Evolutionary conservation across 2,329 filamentous ascomycete genomes (phyloP), one percentile per base, ranked within the genome.

Genomic region (Bisporella sp.): DNA sequence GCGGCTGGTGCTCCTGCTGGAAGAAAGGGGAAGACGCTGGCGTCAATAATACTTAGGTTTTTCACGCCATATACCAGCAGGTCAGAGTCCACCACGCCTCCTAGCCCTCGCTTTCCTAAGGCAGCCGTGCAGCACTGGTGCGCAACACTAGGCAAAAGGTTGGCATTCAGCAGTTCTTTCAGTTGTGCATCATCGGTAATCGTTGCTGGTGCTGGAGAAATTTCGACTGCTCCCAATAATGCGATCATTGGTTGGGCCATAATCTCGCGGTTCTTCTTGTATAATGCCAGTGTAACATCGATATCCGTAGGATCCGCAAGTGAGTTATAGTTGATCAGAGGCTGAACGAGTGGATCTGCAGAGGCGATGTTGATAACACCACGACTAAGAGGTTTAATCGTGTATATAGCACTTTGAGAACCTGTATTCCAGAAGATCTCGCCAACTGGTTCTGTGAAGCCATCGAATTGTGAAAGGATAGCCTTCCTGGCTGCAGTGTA

Each of bases 1-100:
- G 79, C 81, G 61, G 82, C 78, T 45, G 81, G 81, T 1, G 78
- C 72, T 67, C 78, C 70, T 71, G 78, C 52, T 61, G 77, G 63
- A 72, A 78, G 62, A 6, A 80, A 69, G 0, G 78, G 78, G 9
- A 81, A 74, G 28, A 79, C 64, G 0, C 74, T 78, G 0, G 78
- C 77, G 59, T 82, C 78, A 31, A 75, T 71, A 9, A 82, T 70
- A 5, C 77, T 71, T 2, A 82, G 69, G 28, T 71, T 73, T 47
- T 73, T 70, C 44, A 81, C 64, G 0, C 78, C 78, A 52, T 77
- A 72, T 3, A 82, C 77, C 49, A 69, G 71, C 1, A 82, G 71
- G 13, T 59, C 63, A 11, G 67, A 60, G 57, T 81, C 74, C 1
- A 81, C 75, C 0, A 77, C 76, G 31, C 75, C 77, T 9, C 35